Percentiles rank a stretch among this genome's conserved stretches.
Evolutionary conservation across 1,284 basidiomycete genomes (phyloP).

Genomic region (Rhodotorula sp.): DNA sequence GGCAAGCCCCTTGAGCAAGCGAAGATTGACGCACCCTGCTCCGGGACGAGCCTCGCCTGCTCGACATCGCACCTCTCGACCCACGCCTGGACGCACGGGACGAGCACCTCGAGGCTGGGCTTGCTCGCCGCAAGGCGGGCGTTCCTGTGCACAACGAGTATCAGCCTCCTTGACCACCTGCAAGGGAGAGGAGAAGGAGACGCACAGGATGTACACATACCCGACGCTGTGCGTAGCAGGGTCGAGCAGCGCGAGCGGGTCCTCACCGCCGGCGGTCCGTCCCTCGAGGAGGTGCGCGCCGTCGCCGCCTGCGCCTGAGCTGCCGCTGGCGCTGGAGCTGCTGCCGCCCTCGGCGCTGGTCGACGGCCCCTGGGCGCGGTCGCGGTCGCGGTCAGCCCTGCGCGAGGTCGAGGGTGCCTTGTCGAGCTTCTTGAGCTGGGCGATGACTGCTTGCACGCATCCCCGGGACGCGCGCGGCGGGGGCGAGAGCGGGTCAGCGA

Average conservation of each 20-base stretch:
- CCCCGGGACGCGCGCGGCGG: no score
- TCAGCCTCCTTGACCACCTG: background rate
- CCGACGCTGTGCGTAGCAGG: slow-evolving; percentile 63
- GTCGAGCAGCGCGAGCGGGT: slow-evolving; percentile 64
- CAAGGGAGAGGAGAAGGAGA: slow-evolving; percentile 24
- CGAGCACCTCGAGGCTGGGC: slow-evolving; percentile 55
- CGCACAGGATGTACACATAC: slow-evolving; percentile 69
- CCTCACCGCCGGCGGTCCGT: slow-evolving; percentile 44
- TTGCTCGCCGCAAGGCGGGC: slow-evolving; percentile 57
- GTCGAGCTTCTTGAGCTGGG: slow-evolving; percentile 32
- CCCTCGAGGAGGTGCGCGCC: slow-evolving; percentile 14
- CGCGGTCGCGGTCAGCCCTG: background rate
- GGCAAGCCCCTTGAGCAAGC: no score
- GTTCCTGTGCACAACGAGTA: slow-evolving; percentile 4
- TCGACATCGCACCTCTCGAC: slow-evolving; percentile 62
- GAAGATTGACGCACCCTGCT: slow-evolving; percentile 60
- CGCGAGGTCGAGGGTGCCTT: slow-evolving; percentile 2
- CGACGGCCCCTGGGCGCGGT: background rate
- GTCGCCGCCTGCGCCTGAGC: background rate
- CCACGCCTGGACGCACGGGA: slow-evolving; percentile 60
- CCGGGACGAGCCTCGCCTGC: slow-evolving; percentile 65
- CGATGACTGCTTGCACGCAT: slow-evolving; percentile 16
- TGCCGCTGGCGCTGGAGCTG: background rate
- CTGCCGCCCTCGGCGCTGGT: background rate
- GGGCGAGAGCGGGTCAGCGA: background rate